These are phyloP conservation scores for Phyllosticta capitalensis DNA, from an alignment of 2,329 filamentous ascomycete genomes.

Conservation along the genomic window DNA sequence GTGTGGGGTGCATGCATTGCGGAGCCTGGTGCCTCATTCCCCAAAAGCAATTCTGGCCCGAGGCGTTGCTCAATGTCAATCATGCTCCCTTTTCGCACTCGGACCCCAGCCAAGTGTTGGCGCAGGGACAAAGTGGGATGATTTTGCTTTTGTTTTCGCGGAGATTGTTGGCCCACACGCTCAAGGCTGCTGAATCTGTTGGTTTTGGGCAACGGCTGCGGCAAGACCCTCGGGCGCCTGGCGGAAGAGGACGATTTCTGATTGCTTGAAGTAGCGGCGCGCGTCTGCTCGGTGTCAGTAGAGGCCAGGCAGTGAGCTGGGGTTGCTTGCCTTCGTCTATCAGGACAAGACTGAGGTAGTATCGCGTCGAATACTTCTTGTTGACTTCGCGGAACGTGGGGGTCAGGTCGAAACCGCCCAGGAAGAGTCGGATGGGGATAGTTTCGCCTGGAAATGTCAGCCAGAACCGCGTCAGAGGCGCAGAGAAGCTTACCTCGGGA, in stretches of 20 bases:
- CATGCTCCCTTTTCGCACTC: neutral
- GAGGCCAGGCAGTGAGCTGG: neutral
- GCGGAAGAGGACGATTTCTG: slow-evolving; percentile 92
- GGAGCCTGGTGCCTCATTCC: neutral
- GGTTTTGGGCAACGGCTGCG: slow-evolving; percentile 39
- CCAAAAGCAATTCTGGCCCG: neutral
- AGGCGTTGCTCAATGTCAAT: neutral
- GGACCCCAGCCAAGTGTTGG: neutral
- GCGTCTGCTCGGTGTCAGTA: slow-evolving; percentile 53
- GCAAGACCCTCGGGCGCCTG: slow-evolving; percentile 51
- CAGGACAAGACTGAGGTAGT: slow-evolving; percentile 91
- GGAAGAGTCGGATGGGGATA: slow-evolving; percentile 92
- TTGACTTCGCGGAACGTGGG: slow-evolving; percentile 99
- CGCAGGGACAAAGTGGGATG: neutral
- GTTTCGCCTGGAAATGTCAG: slow-evolving; percentile 52
- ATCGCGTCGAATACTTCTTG: slow-evolving; percentile 98
- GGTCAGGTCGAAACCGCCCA: slow-evolving; percentile 93
- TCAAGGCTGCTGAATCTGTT: slow-evolving; percentile 30
- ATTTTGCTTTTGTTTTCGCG: neutral
- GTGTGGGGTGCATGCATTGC: neutral
- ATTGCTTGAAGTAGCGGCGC: slow-evolving; percentile 97
- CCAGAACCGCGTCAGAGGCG: neutral
- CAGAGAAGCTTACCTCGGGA: slow-evolving; percentile 60
- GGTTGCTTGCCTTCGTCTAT: slow-evolving; percentile 72
- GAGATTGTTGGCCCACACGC: neutral